Conservation (phyloP, 2,329 filamentous ascomycete species). For the Atkinsonella hypoxylon region DNA sequence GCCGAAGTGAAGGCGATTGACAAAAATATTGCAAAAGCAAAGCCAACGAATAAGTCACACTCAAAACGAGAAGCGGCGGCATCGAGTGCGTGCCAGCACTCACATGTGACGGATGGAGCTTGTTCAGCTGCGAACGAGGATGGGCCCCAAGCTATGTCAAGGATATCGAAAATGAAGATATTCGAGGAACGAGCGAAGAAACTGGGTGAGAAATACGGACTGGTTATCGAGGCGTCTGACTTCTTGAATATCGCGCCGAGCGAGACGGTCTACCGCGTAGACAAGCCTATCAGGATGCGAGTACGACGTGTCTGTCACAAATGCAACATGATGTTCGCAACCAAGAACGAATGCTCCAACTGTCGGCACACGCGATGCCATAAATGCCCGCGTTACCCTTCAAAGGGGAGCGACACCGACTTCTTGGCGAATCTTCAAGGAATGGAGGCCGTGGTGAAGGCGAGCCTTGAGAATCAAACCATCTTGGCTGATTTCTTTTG, state of each 20-base stretch:
- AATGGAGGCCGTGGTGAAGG: conserved; percentile 37
- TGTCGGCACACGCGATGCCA: conserved; percentile 76
- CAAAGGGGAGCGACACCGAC: conserved; percentile 47
- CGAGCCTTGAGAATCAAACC: conserved; percentile 43
- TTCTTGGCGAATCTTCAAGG: conserved; percentile 39
- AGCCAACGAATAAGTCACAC: conserved; percentile 32
- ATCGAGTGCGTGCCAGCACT: conserved; percentile 5
- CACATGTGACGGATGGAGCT: conserved; percentile 12
- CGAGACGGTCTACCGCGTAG: conserved; percentile 49
- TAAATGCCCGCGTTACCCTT: conserved; percentile 64
- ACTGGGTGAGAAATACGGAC: conserved; percentile 41
- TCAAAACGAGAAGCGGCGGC: conserved; percentile 24
- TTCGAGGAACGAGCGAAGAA: conserved; percentile 45
- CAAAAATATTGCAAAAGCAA: conserved; percentile 36
- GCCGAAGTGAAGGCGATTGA: conserved; percentile 35
- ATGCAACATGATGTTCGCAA: conserved; percentile 63
- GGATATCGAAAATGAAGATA: conserved; percentile 36
- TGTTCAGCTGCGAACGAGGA: conserved; percentile 16
- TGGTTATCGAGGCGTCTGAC: conserved; percentile 42
- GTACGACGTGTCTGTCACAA: conserved; percentile 71
- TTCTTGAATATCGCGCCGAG: conserved; percentile 37
- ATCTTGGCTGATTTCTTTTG: conserved; percentile 38
- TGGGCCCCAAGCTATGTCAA: conserved; percentile 19
- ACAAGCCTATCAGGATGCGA: conserved; percentile 68
- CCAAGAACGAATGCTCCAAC: conserved; percentile 58